phyloP scores from a whole-genome alignment of 345 rosid genomes.

The Eucalyptus dawsonii region DNA sequence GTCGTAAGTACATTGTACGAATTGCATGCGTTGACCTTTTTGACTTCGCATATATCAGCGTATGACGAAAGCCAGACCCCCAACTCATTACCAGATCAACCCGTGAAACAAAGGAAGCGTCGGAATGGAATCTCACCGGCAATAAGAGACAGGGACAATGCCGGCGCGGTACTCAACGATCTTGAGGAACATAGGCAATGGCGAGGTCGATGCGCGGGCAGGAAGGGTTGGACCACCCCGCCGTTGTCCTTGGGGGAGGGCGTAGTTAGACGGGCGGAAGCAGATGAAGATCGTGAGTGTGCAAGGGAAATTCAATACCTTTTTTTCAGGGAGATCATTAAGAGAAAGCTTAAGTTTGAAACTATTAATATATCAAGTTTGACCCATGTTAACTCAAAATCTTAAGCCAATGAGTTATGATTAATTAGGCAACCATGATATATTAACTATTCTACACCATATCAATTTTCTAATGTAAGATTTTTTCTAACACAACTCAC shows the following conservation, averaged over 20 bases:
- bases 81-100: neutral
- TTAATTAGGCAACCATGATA: accelerated
- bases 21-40: neutral
- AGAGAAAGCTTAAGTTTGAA: too few relatives aligned
- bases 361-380: too few relatives aligned
- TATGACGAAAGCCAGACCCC: neutral
- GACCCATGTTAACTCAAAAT: accelerated
- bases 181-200: neutral
- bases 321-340: too few relatives aligned
- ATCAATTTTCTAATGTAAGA: too few relatives aligned
- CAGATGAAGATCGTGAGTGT: too few relatives aligned
- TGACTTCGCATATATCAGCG: neutral
- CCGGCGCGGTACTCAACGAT: too few relatives aligned
- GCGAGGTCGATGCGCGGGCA: neutral
- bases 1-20: neutral
- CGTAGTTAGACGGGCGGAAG: neutral
- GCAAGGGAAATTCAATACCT: too few relatives aligned
- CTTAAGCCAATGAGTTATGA: too few relatives aligned
- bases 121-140: neutral
- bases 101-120: neutral
- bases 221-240: neutral
- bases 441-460: accelerated
- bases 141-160: neutral
- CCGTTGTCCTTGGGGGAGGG: too few relatives aligned
- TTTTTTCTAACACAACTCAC: too few relatives aligned